These are phyloP conservation scores for Podospora anserina DNA, from an alignment of 495 filamentous ascomycete species.

Conservation along the genomic window DNA sequence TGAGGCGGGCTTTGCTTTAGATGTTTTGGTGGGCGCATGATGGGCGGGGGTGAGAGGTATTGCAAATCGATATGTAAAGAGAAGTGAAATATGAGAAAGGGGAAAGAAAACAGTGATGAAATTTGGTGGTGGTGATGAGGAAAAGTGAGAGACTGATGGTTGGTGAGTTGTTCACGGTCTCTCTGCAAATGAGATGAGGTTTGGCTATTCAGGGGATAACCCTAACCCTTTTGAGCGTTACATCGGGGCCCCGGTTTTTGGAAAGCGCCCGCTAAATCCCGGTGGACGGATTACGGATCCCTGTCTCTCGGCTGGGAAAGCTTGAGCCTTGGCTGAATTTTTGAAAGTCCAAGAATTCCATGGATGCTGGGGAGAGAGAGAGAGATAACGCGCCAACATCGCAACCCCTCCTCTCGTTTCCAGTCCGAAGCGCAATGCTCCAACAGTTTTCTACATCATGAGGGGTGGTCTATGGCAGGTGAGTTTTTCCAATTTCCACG, in stretches of 20 bases:
- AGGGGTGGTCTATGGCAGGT: slow-evolving; percentile 38
- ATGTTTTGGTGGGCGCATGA: slow-evolving; percentile 27
- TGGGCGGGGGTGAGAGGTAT: neutral
- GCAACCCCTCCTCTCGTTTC: neutral
- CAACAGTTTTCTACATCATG: slow-evolving; percentile 28
- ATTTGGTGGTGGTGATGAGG: neutral
- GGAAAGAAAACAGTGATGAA: neutral
- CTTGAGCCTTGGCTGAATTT: slow-evolving; percentile 23
- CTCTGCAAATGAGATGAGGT: neutral
- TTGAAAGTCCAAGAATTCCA: slow-evolving; percentile 15
- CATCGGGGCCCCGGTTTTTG: neutral
- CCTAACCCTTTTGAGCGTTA: slow-evolving; percentile 17
- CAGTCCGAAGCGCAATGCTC: slow-evolving; percentile 27
- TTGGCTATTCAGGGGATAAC: slow-evolving; percentile 8
- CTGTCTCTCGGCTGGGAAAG: neutral
- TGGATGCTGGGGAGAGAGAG: neutral
- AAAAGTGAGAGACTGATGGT: slow-evolving; percentile 5
- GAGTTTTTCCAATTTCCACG: neutral
- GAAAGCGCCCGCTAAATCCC: neutral
- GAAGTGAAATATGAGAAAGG: neutral
- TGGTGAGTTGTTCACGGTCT: slow-evolving; percentile 1
- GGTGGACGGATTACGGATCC: neutral
- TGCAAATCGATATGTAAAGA: slow-evolving; percentile 3
- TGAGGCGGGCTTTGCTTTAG: slow-evolving; percentile 19
- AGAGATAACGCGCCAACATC: neutral